phyloP scores from a whole-genome alignment of 1,284 basidiomycete species.

The Dichomitus squalens region DNA sequence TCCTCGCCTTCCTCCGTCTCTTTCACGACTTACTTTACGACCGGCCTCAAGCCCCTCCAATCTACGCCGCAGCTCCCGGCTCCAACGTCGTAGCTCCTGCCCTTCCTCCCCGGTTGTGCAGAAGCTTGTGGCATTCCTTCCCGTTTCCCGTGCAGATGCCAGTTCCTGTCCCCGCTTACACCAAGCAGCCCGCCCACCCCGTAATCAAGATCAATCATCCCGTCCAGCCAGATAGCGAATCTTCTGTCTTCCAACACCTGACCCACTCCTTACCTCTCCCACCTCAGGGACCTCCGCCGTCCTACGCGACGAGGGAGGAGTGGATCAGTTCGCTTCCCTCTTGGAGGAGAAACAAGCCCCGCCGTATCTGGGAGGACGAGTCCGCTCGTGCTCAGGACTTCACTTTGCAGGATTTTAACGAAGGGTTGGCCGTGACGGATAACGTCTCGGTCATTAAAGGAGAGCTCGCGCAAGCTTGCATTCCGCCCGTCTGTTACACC shows the following conservation, averaged over 20 bases:
- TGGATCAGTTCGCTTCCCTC: conserved; percentile 70
- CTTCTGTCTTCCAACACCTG: conserved; percentile 51
- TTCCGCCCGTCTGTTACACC: conserved; percentile 65
- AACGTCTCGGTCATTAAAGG: conserved; percentile 83
- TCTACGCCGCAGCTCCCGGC: conserved; percentile 29
- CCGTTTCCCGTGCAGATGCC: conserved; percentile 69
- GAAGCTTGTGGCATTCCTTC: conserved; percentile 30
- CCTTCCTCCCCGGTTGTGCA: conserved; percentile 26
- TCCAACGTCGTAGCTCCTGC: conserved; percentile 25
- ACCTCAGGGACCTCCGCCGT: conserved; percentile 60
- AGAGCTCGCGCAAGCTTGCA: conserved; percentile 75
- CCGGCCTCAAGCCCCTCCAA: conserved; percentile 39
- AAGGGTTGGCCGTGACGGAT: conserved; percentile 65
- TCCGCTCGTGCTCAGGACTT: conserved; percentile 23
- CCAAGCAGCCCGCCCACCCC: conserved; percentile 59
- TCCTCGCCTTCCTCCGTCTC: conserved; percentile 33
- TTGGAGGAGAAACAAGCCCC: conserved; percentile 68
- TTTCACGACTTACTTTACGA: conserved; percentile 52
- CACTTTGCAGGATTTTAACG: conserved; percentile 56
- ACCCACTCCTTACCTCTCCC: conserved; percentile 59
- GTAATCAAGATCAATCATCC: conserved; percentile 59
- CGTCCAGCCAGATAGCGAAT: conserved; percentile 44
- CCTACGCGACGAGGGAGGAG: conserved; percentile 67
- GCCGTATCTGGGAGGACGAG: conserved; percentile 65
- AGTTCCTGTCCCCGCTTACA: conserved; percentile 71